phyloP scores from a whole-genome alignment of 2,329 filamentous ascomycete genomes.

The Epichloe sibirici region DNA sequence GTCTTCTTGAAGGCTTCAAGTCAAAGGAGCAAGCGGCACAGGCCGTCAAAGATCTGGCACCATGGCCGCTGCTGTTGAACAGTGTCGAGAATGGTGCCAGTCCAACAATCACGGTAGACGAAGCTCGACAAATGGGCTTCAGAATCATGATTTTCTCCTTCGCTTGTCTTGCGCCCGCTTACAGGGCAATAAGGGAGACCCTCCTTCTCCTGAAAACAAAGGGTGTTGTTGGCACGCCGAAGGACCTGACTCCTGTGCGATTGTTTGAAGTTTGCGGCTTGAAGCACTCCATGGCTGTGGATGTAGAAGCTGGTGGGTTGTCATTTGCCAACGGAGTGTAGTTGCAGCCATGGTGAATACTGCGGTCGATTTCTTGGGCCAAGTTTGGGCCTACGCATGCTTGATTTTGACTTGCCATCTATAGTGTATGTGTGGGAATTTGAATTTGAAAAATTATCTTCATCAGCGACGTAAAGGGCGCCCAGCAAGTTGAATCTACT shows the following conservation, averaged over 20 bases:
- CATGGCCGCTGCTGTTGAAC: slow-evolving; percentile 42
- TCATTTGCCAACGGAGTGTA: slow-evolving; percentile 6
- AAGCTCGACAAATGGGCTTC: slow-evolving; percentile 44
- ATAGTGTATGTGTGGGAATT: too few relatives aligned
- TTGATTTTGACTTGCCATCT: too few relatives aligned
- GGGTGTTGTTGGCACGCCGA: slow-evolving; percentile 25
- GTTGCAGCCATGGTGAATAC: not conserved
- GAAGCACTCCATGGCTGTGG: slow-evolving; percentile 36
- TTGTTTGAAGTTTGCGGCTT: slow-evolving; percentile 41
- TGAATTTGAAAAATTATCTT: too few relatives aligned
- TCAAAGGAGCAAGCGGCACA: slow-evolving; percentile 36
- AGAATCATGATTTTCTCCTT: slow-evolving; percentile 38
- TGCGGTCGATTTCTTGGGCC: not conserved
- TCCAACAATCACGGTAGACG: slow-evolving; percentile 38
- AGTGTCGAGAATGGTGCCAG: slow-evolving; percentile 45
- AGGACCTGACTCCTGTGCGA: slow-evolving; percentile 31
- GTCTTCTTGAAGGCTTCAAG: slow-evolving; percentile 47
- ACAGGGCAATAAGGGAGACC: slow-evolving; percentile 28
- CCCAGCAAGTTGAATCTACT: too few relatives aligned
- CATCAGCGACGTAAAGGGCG: too few relatives aligned
- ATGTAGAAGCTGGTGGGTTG: slow-evolving; percentile 17
- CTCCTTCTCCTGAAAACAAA: slow-evolving; percentile 27
- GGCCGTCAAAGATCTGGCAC: slow-evolving; percentile 33
- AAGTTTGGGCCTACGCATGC: not conserved
- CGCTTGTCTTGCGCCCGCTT: slow-evolving; percentile 34